A percentile compares a stretch with the other conserved stretches of the same genome.
These are phyloP conservation scores for Tephrocybe sp. DNA, from an alignment of 768 basidiomycete species.

Conservation along the genomic window DNA sequence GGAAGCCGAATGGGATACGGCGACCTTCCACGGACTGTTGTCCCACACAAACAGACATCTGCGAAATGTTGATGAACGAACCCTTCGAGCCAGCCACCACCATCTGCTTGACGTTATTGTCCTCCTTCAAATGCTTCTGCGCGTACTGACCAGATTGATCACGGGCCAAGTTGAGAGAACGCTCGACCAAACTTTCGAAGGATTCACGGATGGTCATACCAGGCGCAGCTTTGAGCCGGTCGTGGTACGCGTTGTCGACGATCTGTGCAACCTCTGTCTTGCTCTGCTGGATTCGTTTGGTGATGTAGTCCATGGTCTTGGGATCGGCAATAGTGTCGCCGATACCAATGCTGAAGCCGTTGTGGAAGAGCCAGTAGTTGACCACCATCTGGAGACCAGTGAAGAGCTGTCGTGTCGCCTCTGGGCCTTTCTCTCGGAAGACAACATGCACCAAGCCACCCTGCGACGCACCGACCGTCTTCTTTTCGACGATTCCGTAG, in stretches of 20 bases:
- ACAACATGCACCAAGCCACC: slow-evolving; percentile 96
- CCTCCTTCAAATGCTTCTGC: slow-evolving; percentile 96
- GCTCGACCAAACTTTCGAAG: slow-evolving; percentile 91
- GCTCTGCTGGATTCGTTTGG: slow-evolving; percentile 74
- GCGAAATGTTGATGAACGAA: slow-evolving; percentile 99
- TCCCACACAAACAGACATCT: slow-evolving; percentile 99
- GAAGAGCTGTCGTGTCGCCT: slow-evolving; percentile 86
- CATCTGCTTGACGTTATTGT: slow-evolving; percentile 99
- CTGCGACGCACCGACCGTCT: slow-evolving; percentile 95
- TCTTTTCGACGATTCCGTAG: slow-evolving; percentile 96
- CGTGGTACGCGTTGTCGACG: slow-evolving; percentile 82
- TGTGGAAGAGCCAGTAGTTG: slow-evolving; percentile 99
- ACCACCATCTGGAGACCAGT: slow-evolving; percentile 94
- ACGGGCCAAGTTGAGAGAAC: slow-evolving; percentile 91
- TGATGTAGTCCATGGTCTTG: slow-evolving; percentile 85
- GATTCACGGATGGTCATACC: slow-evolving; percentile 99
- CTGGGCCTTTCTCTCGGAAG: slow-evolving; percentile 96
- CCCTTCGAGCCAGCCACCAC: slow-evolving; percentile 98
- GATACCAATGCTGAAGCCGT: slow-evolving; percentile 98
- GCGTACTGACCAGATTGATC: slow-evolving; percentile 94
- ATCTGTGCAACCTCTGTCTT: slow-evolving; percentile 79
- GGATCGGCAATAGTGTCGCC: slow-evolving; percentile 96
- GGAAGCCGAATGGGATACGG: slow-evolving; percentile 98
- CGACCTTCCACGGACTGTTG: slow-evolving; percentile 98
- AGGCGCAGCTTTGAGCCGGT: slow-evolving; percentile 84